phyloP scores from a whole-genome alignment of 768 basidiomycete genomes.

The Sarcodon aspratus region DNA sequence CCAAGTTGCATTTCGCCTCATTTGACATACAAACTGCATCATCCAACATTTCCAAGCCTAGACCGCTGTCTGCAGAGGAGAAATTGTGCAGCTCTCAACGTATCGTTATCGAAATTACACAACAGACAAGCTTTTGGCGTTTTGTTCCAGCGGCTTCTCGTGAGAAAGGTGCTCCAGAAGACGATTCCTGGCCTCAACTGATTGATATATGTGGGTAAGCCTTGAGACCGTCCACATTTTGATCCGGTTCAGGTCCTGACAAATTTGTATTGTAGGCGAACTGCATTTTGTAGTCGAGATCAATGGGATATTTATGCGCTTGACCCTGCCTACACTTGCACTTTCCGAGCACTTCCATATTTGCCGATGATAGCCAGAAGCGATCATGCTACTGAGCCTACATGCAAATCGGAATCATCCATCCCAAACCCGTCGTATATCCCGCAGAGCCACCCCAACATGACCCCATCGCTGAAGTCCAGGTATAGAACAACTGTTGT shows the following conservation, averaged over 20 bases:
- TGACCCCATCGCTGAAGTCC: too few relatives aligned
- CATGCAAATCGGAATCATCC: too few relatives aligned
- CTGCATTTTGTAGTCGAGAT: slow-evolving; percentile 48
- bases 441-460: too few relatives aligned
- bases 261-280: not conserved
- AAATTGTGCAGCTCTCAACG: slow-evolving; percentile 50
- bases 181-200: slow-evolving; percentile 61
- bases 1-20: slow-evolving; percentile 57
- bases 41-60: slow-evolving; percentile 21
- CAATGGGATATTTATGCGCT: slow-evolving; percentile 85
- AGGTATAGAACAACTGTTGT: slow-evolving; percentile 2
- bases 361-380: slow-evolving; percentile 16
- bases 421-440: too few relatives aligned
- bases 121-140: slow-evolving; percentile 47
- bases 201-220: slow-evolving; percentile 58
- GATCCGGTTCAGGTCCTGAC: not conserved
- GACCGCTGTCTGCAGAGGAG: slow-evolving; percentile 32
- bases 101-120: slow-evolving; percentile 58
- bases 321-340: slow-evolving; percentile 63
- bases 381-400: too few relatives aligned
- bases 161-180: slow-evolving; percentile 46
- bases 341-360: slow-evolving; percentile 24
- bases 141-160: slow-evolving; percentile 63
- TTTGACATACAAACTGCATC: slow-evolving; percentile 61
- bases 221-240: slow-evolving; percentile 11